Conservation (phyloP, 2,329 filamentous ascomycete species). For the Botrytis tulipae region DNA sequence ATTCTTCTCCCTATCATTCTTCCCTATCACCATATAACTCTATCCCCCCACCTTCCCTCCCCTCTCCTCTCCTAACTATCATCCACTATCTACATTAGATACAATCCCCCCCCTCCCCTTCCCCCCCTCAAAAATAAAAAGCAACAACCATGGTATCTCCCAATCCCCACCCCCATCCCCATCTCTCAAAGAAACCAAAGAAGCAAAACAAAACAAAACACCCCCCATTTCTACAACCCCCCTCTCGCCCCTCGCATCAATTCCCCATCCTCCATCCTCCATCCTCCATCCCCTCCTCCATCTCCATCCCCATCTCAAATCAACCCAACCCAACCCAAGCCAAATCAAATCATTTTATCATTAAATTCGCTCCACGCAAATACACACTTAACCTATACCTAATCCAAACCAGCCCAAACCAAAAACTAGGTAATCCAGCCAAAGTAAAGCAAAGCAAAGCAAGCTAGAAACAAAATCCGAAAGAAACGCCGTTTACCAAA, state of each 20-base stretch:
- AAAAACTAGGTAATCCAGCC: neutral
- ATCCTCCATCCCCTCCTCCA: neutral
- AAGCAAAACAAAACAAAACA: too few relatives aligned
- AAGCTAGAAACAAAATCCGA: neutral
- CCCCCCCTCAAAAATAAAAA: neutral
- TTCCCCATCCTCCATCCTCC: too few relatives aligned
- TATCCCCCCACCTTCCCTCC: too few relatives aligned
- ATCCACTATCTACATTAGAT: neutral
- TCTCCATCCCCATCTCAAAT: neutral
- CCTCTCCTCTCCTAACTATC: neutral
- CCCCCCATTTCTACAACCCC: too few relatives aligned
- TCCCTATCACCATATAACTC: too few relatives aligned
- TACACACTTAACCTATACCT: neutral
- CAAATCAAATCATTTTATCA: neutral
- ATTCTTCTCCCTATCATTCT: neutral
- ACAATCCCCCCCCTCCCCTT: neutral
- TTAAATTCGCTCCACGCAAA: neutral
- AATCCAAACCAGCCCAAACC: too few relatives aligned
- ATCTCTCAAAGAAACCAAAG: too few relatives aligned
- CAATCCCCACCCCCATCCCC: neutral
- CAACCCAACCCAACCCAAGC: neutral
- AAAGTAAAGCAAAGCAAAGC: too few relatives aligned
- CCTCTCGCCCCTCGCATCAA: too few relatives aligned
- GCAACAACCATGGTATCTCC: neutral
- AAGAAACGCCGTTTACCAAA: neutral